These are phyloP conservation scores for Logfia minima DNA, from an alignment of 129 eudicot genomes.

Conservation along the genomic window DNA sequence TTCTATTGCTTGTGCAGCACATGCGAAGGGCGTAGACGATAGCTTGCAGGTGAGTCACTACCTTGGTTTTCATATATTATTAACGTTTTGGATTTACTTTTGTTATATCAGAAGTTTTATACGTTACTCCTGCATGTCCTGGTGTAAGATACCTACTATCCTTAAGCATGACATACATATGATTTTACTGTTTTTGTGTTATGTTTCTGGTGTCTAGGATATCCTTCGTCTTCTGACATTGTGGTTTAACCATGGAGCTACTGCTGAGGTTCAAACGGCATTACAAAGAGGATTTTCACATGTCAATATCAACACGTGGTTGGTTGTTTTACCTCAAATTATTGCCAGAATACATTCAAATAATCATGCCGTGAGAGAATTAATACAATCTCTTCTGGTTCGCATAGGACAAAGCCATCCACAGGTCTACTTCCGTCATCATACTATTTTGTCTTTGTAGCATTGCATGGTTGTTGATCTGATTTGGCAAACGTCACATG, in stretches of 20 bases:
- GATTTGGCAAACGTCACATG: neutral
- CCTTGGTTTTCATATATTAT: neutral
- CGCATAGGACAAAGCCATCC: slow-evolving; percentile 95
- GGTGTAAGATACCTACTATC: neutral
- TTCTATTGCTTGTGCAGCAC: slow-evolving; percentile 96
- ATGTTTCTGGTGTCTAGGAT: slow-evolving; percentile 53
- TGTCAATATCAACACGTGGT: slow-evolving; percentile 97
- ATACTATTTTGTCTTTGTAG: neutral
- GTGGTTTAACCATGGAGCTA: slow-evolving; percentile 98
- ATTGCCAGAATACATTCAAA: slow-evolving; percentile 98
- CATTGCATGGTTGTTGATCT: slow-evolving; percentile 6
- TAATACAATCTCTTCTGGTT: slow-evolving; percentile 83
- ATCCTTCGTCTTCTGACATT: slow-evolving; percentile 96
- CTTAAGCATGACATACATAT: slow-evolving; percentile 1
- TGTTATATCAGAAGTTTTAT: neutral
- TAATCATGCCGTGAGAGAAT: slow-evolving; percentile 86
- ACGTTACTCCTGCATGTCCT: slow-evolving; percentile 3
- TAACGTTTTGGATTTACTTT: neutral
- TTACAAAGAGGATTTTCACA: slow-evolving; percentile 76
- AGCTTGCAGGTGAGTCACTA: slow-evolving; percentile 75
- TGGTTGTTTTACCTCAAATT: slow-evolving; percentile 97
- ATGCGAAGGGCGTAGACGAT: slow-evolving; percentile 91
- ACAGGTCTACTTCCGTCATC: slow-evolving; percentile 57
- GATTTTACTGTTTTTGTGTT: slow-evolving; percentile 14
- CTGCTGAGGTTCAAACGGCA: slow-evolving; percentile 88